Conservation (phyloP, 1,284 basidiomycete species). For the Cutaneotrichosporon sp. region DNA sequence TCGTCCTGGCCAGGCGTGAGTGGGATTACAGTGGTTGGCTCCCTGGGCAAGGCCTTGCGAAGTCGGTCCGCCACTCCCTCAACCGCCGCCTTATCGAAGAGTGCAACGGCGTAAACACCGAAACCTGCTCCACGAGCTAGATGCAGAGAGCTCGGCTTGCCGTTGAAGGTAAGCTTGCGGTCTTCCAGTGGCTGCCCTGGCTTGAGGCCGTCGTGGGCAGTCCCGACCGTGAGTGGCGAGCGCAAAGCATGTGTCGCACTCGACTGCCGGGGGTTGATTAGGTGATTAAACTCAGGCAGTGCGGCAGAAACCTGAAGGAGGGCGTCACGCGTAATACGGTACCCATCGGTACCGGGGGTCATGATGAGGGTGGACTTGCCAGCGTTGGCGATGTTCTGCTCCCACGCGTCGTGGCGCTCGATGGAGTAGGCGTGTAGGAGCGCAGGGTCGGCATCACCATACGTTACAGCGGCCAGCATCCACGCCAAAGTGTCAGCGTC, state of each 20-base stretch:
- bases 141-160: constrained; percentile 5
- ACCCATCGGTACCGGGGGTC: constrained; percentile 18
- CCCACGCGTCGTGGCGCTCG: constrained; percentile 20
- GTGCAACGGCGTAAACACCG: constrained; percentile 10
- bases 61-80: constrained; percentile 2
- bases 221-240: constrained; percentile 11
- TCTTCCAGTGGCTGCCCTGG: constrained; percentile 17
- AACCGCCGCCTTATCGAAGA: neutral
- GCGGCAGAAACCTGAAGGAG: constrained; percentile 14
- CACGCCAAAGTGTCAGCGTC: constrained; percentile 19
- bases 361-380: constrained; percentile 18
- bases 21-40: constrained; percentile 4
- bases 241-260: constrained; percentile 15
- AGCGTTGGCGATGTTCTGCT: constrained; percentile 19
- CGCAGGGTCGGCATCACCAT: constrained; percentile 10
- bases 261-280: constrained; percentile 21
- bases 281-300: constrained; percentile 18
- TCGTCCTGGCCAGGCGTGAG: constrained; percentile 8
- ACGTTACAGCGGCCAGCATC: constrained; percentile 14
- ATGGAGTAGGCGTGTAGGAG: constrained; percentile 15
- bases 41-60: constrained; percentile 11
- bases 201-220: constrained; percentile 1
- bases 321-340: constrained; percentile 16
- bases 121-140: constrained; percentile 13
- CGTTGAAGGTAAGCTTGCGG: constrained; percentile 9